A percentile compares a stretch with the other conserved stretches of the same genome.
phyloP scores from a whole-genome alignment of 1,139 yeast genomes.

The Sugiyamaella japonica region DNA sequence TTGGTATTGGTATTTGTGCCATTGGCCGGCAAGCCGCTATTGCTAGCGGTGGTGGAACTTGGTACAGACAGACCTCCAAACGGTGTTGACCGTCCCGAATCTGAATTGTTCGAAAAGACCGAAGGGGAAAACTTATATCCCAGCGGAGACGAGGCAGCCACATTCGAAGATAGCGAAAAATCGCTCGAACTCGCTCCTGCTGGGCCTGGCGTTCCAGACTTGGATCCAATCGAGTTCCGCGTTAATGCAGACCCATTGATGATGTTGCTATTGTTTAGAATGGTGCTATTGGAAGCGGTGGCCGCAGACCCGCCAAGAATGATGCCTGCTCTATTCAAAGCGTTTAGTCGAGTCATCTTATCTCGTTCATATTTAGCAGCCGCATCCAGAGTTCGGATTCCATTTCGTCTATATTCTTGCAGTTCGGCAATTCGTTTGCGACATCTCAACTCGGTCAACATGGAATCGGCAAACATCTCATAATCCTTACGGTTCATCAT shows the following conservation, averaged over 20 bases:
- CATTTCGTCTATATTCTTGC: constrained; percentile 91
- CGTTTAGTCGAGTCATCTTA: constrained; percentile 49
- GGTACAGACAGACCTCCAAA: constrained; percentile 9
- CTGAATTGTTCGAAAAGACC: constrained; percentile 7
- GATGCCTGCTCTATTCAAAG: constrained; percentile 28
- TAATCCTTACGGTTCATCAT: constrained; percentile 80
- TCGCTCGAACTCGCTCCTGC: background rate
- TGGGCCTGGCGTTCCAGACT: constrained; percentile 9
- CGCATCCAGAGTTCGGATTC: constrained; percentile 78
- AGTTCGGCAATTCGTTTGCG: constrained; percentile 82
- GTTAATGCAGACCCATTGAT: constrained; percentile 9
- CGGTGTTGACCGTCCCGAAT: constrained; percentile 7
- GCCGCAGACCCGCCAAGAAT: constrained; percentile 20
- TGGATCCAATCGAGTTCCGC: constrained; percentile 8
- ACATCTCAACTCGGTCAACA: constrained; percentile 73
- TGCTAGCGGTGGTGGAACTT: background rate
- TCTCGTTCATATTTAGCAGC: constrained; percentile 90
- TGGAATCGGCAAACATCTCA: constrained; percentile 67
- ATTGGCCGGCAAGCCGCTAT: constrained; percentile 1
- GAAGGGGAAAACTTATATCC: constrained; percentile 20
- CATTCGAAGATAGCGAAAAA: background rate
- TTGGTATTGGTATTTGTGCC: constrained; percentile 4
- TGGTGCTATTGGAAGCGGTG: constrained; percentile 17
- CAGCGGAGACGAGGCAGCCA: constrained; percentile 3
- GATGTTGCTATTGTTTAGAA: constrained; percentile 14